Conservation (phyloP, 768 basidiomycete species). For the Pleurotus salmoneostramineus region DNA sequence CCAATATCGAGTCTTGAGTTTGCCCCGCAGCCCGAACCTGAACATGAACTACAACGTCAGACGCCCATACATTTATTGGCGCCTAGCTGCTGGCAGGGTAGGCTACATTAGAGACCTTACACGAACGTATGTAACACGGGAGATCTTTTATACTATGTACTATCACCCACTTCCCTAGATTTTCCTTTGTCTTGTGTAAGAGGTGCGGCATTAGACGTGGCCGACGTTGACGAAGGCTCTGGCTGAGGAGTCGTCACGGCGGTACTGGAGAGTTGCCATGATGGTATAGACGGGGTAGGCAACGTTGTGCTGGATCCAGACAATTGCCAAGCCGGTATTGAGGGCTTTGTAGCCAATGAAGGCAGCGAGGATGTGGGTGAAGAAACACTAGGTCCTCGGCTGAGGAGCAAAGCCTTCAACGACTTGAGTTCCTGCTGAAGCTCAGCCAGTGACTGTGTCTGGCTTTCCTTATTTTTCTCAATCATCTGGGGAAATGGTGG, state of each 20-base stretch:
- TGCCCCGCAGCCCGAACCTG: not conserved
- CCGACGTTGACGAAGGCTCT: constrained; percentile 11
- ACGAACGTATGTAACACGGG: too few relatives aligned
- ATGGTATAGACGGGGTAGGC: constrained; percentile 14
- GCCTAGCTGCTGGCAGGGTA: not conserved
- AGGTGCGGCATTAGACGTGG: not conserved
- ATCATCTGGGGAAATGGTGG: constrained; percentile 64
- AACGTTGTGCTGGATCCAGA: constrained; percentile 32
- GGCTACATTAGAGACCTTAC: too few relatives aligned
- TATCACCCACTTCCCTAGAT: constrained; percentile 50
- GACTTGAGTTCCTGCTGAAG: constrained; percentile 94
- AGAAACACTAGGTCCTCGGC: constrained; percentile 52
- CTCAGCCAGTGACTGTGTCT: constrained; percentile 78
- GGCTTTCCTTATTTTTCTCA: constrained; percentile 85
- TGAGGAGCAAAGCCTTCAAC: constrained; percentile 83
- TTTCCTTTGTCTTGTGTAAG: constrained; percentile 37
- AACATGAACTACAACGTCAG: not conserved
- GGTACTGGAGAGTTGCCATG: constrained; percentile 8
- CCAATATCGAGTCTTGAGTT: not conserved
- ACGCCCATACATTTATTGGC: constrained; percentile 8
- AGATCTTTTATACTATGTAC: not conserved
- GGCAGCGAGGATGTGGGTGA: constrained; percentile 46
- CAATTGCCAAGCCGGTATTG: constrained; percentile 92
- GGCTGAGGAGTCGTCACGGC: not conserved
- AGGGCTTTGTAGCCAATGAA: constrained; percentile 49